These are phyloP conservation scores for Salix koriyanagi DNA, from an alignment of 345 rosid genomes.

Conservation along the genomic window DNA sequence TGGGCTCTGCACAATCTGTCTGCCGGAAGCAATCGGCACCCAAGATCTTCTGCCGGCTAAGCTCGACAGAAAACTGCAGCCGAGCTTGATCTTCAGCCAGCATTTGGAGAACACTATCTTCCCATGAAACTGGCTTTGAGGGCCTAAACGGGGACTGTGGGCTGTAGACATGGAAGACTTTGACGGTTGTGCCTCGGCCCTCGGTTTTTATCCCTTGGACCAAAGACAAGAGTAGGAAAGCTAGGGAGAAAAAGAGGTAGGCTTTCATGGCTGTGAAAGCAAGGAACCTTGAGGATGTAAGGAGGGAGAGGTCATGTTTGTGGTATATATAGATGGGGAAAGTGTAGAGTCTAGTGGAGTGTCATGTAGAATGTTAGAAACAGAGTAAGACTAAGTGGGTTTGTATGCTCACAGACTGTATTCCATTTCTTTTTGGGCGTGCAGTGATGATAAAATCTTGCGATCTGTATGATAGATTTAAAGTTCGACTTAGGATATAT, in stretches of 20 bases:
- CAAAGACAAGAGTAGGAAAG: constrained; percentile 23
- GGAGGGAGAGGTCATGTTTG: neutral
- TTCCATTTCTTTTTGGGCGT: constrained; percentile 32
- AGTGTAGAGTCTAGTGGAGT: constrained; percentile 14
- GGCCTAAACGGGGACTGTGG: constrained; percentile 73
- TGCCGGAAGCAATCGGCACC: constrained; percentile 90
- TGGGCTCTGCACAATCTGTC: constrained; percentile 73
- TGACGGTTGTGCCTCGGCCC: constrained; percentile 61
- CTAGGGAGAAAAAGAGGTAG: constrained; percentile 22
- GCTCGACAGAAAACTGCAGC: constrained; percentile 60
- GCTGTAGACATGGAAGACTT: constrained; percentile 68
- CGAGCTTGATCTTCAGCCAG: constrained; percentile 70
- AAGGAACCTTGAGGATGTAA: constrained; percentile 8
- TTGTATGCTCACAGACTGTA: constrained; percentile 50
- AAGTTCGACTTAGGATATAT: too few species aligned
- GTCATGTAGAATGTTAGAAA: constrained; percentile 3
- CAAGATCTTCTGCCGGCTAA: constrained; percentile 57
- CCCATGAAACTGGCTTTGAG: constrained; percentile 66
- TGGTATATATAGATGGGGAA: constrained; percentile 15
- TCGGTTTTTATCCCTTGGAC: constrained; percentile 22
- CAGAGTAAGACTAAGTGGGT: neutral
- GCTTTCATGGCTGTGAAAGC: constrained; percentile 17
- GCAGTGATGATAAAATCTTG: too few species aligned
- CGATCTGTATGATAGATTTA: too few species aligned
- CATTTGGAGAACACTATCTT: constrained; percentile 56